Evolutionary conservation across 257 asterid genomes (phyloP).

Genomic region (Solanum clarkiae): DNA sequence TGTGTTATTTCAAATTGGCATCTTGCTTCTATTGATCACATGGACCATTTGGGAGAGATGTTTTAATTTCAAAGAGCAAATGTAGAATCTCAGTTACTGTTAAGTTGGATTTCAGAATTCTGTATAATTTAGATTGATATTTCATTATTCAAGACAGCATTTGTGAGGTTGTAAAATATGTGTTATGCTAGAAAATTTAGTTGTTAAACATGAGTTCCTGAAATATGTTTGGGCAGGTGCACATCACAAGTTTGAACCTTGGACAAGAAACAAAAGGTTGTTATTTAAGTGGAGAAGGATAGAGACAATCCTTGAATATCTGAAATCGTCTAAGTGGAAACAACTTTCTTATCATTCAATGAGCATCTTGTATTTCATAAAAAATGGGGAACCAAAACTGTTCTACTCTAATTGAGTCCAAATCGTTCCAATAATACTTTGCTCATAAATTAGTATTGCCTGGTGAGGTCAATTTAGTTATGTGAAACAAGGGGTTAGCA

Average conservation of each 20-base stretch:
- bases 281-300: too few species aligned
- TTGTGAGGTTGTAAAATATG: neutral
- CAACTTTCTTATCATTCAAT: too few species aligned
- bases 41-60: neutral
- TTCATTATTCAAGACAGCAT: neutral
- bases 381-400: neutral
- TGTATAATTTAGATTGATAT: neutral
- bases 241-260: too few species aligned
- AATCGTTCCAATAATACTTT: neutral
- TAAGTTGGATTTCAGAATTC: neutral
- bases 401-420: neutral
- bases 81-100: neutral
- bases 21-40: neutral
- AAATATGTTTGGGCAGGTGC: neutral
- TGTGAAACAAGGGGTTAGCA: neutral
- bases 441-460: neutral
- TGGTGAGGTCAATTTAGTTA: neutral
- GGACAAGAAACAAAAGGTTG: too few species aligned
- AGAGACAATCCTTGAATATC: too few species aligned
- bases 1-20: neutral
- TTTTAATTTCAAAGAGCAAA: neutral
- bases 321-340: too few species aligned
- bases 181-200: neutral
- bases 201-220: neutral
- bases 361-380: too few species aligned